Percentiles rank a stretch among this genome's conserved stretches.
Conservation (phyloP, 768 basidiomycete species). For the Boletus speciosus region DNA sequence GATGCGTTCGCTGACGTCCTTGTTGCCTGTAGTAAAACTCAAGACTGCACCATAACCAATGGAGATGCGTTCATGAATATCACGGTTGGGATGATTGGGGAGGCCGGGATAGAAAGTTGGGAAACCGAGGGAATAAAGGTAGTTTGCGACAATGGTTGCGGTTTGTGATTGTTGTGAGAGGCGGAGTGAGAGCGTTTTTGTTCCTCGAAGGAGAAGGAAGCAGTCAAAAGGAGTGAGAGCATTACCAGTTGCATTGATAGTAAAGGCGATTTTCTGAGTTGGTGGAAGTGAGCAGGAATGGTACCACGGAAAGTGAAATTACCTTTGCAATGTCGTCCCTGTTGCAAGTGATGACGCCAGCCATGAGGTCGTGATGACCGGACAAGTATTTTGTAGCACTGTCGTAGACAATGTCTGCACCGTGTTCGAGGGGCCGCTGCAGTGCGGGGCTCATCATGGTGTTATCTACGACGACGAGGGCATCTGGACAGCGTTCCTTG, state of each 20-base stretch:
- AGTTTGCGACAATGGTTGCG: conserved; percentile 79
- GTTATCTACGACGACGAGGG: conserved; percentile 89
- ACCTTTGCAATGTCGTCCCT: conserved; percentile 88
- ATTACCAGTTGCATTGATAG: conserved; percentile 92
- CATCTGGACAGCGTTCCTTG: conserved; percentile 76
- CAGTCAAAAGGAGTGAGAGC: conserved; percentile 94
- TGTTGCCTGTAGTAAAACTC: conserved; percentile 92
- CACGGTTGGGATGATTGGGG: conserved; percentile 72
- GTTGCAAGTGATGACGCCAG: conserved; percentile 90
- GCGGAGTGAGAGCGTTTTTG: conserved; percentile 93
- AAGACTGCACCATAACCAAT: conserved; percentile 91
- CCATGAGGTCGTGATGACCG: conserved; percentile 99
- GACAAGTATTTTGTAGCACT: conserved; percentile 97
- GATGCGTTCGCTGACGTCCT: conserved; percentile 84
- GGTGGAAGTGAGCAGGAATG: neutral
- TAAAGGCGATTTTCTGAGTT: conserved; percentile 77
- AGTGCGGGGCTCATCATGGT: conserved; percentile 99
- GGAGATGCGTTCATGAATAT: conserved; percentile 88
- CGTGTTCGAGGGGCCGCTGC: conserved; percentile 91
- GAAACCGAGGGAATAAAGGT: conserved; percentile 84
- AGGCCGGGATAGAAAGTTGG: conserved; percentile 91
- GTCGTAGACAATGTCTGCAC: conserved; percentile 96
- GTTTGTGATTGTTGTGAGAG: conserved; percentile 92
- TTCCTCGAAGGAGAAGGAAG: conserved; percentile 92
- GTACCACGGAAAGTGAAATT: neutral